Base-by-base conservation (phyloP, 1,284 basidiomycete genomes). In the Moesziomyces sp. region DNA sequence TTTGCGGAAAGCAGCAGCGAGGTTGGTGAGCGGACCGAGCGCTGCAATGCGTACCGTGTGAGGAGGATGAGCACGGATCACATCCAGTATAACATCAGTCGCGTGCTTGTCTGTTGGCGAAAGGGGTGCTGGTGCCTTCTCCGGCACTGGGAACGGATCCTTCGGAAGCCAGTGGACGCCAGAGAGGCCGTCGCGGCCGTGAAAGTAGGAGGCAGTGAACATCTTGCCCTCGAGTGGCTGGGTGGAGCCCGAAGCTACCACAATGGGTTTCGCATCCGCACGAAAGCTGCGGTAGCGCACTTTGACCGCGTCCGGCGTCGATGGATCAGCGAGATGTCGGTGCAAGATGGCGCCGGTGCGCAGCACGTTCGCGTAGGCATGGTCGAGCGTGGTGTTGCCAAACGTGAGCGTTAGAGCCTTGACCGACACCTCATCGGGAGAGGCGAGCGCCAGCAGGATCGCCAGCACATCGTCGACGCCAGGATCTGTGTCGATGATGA, bases 381-480 rank as follows among this genome's bases (percentile, higher is more conserved):
- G 82, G 30, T 83, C 83, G 19, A 87, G 74, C 1, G 82, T 81
- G 18, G 84, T 84, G 61, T 86, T 86, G 46, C 86, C 86, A 72
- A 85, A 83, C 1, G 91, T 90, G 7, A 92, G 86, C 26, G 92
- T 88, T 74, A 92, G 90, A 0, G 91, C 91, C 46, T 83, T 80
- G 24, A 84, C 68, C 18, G 65, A 52, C 18, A 79, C 76, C 35
- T 77, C 64, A 38, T 65, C 63, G 3, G 79, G 74, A 11, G 79
- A 79, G 5, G 70, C 79, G 23, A 79, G 66, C 0, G 77, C 77
- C 24, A 85, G 79, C 52, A 86, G 77, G 68, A 86, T 90, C 42
- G 94, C 94, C 47, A 96, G 84, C 42, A 90, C 88, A 83, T 98
- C 95, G 85, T 98, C 95, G 3, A 97, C 92, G 48, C 95, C 95